Conservation (phyloP, 306 rosid species). For the Comarum palustre region DNA sequence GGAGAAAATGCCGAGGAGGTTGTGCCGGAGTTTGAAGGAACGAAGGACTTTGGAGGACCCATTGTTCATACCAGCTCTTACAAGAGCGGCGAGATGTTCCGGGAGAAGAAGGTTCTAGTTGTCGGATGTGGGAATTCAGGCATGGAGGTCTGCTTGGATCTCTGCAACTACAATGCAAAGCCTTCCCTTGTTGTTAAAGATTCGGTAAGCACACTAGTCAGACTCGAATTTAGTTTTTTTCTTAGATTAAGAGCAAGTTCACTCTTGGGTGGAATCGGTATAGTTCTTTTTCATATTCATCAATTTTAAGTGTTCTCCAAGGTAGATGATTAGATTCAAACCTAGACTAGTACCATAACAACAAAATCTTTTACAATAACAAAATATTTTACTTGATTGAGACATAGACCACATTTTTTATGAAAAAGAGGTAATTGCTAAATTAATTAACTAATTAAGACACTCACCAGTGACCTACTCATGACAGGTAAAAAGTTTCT, state of each 20-base stretch:
- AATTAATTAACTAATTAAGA: neutral
- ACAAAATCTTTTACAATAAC: neutral
- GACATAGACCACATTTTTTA: conserved; percentile 5
- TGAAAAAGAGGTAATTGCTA: neutral
- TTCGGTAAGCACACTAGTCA: conserved; percentile 48
- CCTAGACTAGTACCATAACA: neutral
- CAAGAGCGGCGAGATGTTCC: conserved; percentile 60
- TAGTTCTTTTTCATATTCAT: neutral
- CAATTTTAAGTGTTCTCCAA: neutral
- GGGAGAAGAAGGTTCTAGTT: conserved; percentile 76
- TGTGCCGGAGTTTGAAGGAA: conserved; percentile 65
- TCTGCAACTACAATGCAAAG: conserved; percentile 67
- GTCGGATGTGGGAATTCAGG: conserved; percentile 98
- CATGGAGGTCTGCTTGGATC: conserved; percentile 91
- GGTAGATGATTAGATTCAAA: conserved; percentile 5
- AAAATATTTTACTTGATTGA: neutral
- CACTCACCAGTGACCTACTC: neutral
- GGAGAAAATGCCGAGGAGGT: conserved; percentile 84
- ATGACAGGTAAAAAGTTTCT: neutral
- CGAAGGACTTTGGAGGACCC: conserved; percentile 52
- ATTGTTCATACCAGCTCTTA: conserved; percentile 64
- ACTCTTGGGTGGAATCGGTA: no score
- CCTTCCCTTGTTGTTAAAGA: conserved; percentile 81
- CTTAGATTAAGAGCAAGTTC: no score
- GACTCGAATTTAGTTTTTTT: neutral